Evolutionary conservation across 495 filamentous ascomycete genomes (phyloP), one percentile per base, ranked within the genome.

Genomic region (Pyronema omphalodes): DNA sequence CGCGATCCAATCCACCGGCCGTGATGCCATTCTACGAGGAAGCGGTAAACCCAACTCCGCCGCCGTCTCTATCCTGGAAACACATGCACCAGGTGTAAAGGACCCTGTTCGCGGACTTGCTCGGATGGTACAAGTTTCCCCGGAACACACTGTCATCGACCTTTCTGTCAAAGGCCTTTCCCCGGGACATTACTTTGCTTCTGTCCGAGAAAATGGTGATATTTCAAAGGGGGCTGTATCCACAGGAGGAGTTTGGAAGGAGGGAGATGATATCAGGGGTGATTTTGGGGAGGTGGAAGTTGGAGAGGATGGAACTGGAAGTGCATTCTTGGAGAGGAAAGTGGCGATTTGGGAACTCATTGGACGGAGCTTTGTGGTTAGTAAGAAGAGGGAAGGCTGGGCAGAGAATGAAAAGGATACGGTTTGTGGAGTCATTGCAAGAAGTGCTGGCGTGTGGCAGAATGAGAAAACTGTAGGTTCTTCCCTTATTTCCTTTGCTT

Each of bases 391-490:
- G 23, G 58, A 65, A 34, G 69, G 60, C 49, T 77, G 79, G 63
- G 66, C 77, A 57, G 71, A 71, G 58, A 82, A 88, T 60, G 84
- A 93, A 61, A 73, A 78, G 48, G 79, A 93, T 63, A 89, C 86
- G 34, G 70, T 94, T 40, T 83, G 94, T 6, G 91, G 91, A 35
- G 87, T 96, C 50, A 84, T 96, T 66, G 91, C 91, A 43, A 73
- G 91, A 64, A 94, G 86, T 69, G 88, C 91, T 19, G 91, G 91
- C 11, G 82, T 93, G 51, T 96, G 91, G 91, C 88, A 95, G 67
- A 96, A 98, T 64, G 87, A 94, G 66, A 98, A 95, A 75, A 94
- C 83, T 62, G 91, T 98, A 29, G 81, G 81, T 66, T 50, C 11
- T 14, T 52, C 14, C 39, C 50, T 41, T 39, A 9, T 23, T 23